Evolutionary conservation across 192 early-diverging fungal species (phyloP), one percentile per base, ranked within the genome.

Genomic region (Backusella tarrabulga): DNA sequence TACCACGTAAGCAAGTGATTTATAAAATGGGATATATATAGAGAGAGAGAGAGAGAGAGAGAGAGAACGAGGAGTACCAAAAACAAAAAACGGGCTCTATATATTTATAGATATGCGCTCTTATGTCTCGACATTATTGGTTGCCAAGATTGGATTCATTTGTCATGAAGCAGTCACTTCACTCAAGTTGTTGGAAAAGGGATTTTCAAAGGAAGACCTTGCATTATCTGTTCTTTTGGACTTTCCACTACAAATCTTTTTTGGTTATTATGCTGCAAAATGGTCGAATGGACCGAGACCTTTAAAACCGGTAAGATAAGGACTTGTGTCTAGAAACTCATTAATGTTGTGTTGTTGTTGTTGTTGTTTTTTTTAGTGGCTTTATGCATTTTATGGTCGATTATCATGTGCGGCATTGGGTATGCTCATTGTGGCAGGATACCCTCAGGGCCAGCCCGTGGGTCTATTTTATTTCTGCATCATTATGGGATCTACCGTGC

Each of bases 211-310:
- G 79, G 98, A 99, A 81, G 96, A 98, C 76, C 83, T 99, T 83
- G 97, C 97, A 2, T 81, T 97, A 34, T 89, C 96, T 0, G 95
- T 97, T 3, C 84, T 99, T 77, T 91, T 98, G 17, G 98, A 99
- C 80, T 99, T 99, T 73, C 98, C 98, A 1, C 88, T 97, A 69
- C 96, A 99, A 83, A 92, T 99, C 56, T 84, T 98, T 74, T 97
- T 99, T 88, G 98, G 98, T 8, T 98, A 98, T 81, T 98, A 96
- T 83, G 97, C 97, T 0, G 98, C 96, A 17, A 93, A 93, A 74
- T 99, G 97, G 98, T 97, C 95, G 60, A 90, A 86, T 75, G 98
- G 98, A 3, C 76, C 84, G 12, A 86, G 92, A 66, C 96, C 97
- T 6, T 83, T 98, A 73, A 90, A 86, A 36, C 96, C 97, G 36